Conservation (phyloP, 2,329 filamentous ascomycete genomes). For the Fusarium clavum region DNA sequence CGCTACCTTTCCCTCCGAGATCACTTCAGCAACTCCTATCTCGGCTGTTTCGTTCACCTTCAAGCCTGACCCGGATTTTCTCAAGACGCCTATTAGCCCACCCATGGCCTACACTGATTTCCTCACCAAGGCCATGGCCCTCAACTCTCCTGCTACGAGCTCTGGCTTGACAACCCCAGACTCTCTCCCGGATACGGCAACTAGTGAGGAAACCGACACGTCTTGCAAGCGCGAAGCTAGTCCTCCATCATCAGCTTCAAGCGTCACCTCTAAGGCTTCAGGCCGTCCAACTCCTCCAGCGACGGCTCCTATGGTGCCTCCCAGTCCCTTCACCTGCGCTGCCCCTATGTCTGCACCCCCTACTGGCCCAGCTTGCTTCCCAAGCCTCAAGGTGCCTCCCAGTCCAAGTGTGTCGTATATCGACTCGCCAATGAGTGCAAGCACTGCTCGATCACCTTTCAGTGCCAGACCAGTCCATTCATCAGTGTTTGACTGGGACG, state of each 20-base stretch:
- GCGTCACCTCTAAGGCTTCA: constrained; percentile 47
- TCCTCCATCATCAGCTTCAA: constrained; percentile 60
- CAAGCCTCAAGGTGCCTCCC: constrained; percentile 80
- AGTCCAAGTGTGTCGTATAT: constrained; percentile 76
- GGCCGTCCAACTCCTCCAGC: constrained; percentile 47
- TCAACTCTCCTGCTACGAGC: constrained; percentile 74
- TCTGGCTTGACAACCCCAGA: constrained; percentile 63
- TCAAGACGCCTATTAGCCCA: constrained; percentile 93
- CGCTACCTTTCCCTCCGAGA: constrained; percentile 70
- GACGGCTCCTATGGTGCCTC: constrained; percentile 56
- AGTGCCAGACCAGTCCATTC: constrained; percentile 74
- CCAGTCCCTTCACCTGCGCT: constrained; percentile 64
- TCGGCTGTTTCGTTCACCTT: constrained; percentile 57
- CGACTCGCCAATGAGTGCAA: constrained; percentile 76
- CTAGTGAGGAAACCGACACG: constrained; percentile 65
- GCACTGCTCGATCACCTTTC: constrained; percentile 76
- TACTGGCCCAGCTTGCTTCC: constrained; percentile 69
- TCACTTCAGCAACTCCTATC: constrained; percentile 75
- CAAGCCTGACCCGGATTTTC: constrained; percentile 61
- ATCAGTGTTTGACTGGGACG: constrained; percentile 84
- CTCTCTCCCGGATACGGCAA: constrained; percentile 66
- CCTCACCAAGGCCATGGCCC: constrained; percentile 79
- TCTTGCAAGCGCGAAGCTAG: constrained; percentile 67
- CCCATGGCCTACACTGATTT: constrained; percentile 93
- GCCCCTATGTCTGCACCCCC: constrained; percentile 69